Conservation (phyloP, 2,329 filamentous ascomycete species). For the Botryotinia globosa region DNA sequence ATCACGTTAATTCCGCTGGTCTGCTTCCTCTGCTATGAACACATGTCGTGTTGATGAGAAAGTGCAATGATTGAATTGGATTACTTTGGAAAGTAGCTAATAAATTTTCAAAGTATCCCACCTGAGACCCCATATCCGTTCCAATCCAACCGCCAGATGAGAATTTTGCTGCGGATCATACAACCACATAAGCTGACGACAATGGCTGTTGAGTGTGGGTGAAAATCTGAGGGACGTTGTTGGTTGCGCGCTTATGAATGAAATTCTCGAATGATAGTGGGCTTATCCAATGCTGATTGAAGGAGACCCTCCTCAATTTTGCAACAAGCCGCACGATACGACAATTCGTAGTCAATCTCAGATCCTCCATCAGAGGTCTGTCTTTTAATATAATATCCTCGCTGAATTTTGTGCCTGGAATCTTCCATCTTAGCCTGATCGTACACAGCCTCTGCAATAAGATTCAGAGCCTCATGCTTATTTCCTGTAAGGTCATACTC, state of each 20-base stretch:
- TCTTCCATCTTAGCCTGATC: background rate
- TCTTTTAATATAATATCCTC: background rate
- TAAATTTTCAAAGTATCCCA: background rate
- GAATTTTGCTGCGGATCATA: background rate
- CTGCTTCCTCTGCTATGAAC: background rate
- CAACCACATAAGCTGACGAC: background rate
- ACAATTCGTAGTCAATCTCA: background rate
- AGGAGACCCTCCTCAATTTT: background rate
- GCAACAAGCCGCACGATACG: background rate
- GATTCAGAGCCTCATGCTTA: too few species aligned
- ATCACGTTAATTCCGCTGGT: background rate
- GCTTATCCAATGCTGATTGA: background rate
- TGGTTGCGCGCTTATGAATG: background rate
- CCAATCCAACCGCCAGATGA: background rate
- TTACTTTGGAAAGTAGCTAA: background rate
- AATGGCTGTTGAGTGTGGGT: background rate
- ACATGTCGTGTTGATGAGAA: background rate
- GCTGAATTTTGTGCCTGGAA: background rate
- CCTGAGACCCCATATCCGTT: background rate
- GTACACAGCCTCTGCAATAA: accelerated
- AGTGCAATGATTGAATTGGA: background rate
- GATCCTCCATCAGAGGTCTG: background rate
- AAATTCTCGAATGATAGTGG: background rate
- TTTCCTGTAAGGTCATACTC: background rate
- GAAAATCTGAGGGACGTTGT: accelerated